Percentiles rank a stretch among this genome's conserved stretches.
These are phyloP conservation scores for Ustilago trichophora DNA, from an alignment of 1,284 basidiomycete genomes.

Conservation along the genomic window DNA sequence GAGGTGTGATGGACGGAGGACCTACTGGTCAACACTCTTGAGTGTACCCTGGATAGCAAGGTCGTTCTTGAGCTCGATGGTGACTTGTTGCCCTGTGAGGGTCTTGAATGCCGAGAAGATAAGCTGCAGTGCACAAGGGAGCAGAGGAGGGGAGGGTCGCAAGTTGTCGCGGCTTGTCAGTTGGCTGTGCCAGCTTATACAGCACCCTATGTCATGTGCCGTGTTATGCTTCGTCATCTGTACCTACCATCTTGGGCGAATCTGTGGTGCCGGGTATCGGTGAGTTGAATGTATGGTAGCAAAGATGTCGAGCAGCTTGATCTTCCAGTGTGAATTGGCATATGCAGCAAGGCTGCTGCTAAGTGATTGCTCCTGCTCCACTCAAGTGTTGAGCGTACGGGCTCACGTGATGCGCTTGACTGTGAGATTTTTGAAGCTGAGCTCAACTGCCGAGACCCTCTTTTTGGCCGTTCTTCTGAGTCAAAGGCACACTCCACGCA, in stretches of 20 bases:
- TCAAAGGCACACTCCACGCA: background rate
- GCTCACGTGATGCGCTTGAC: constrained; percentile 38
- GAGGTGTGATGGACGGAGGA: background rate
- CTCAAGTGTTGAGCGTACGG: constrained; percentile 1
- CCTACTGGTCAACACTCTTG: constrained; percentile 92
- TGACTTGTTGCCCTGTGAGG: constrained; percentile 87
- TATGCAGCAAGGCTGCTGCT: no score
- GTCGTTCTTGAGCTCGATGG: constrained; percentile 99
- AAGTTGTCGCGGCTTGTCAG: background rate
- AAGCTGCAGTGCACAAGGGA: constrained; percentile 71
- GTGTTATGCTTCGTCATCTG: background rate
- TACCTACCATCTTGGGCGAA: constrained; percentile 26
- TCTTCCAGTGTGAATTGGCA: constrained; percentile 1
- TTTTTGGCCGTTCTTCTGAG: constrained; percentile 9
- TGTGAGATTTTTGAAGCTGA: constrained; percentile 1
- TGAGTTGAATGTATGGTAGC: background rate
- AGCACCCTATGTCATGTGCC: no score
- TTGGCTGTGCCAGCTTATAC: no score
- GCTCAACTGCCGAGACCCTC: constrained; percentile 12
- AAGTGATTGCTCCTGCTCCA: no score
- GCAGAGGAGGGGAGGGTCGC: background rate
- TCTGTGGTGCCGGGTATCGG: background rate
- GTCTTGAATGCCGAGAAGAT: constrained; percentile 99
- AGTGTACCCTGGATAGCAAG: constrained; percentile 94
- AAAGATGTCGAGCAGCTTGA: background rate